Evolutionary conservation across 2,329 filamentous ascomycete species (phyloP).

Genomic region (Arthrinium phaeospermum): DNA sequence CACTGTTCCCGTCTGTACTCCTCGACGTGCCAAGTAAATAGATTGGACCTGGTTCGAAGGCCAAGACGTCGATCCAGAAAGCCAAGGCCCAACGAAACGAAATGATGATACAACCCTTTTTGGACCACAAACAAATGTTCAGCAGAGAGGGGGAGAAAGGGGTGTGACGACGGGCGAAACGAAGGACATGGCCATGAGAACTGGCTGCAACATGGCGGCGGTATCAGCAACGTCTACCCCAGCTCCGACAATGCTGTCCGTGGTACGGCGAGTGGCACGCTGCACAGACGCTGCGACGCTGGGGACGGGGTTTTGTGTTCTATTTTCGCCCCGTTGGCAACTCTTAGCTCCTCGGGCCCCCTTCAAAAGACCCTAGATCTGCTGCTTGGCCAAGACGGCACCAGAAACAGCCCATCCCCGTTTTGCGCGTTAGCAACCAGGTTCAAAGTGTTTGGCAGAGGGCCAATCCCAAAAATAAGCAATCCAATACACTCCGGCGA

Average conservation of each 20-base stretch:
- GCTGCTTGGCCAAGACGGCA: conserved; percentile 15
- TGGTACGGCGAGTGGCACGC: neutral
- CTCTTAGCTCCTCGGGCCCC: neutral
- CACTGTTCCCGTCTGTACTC: neutral
- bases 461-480: conserved; percentile 3
- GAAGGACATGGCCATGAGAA: neutral
- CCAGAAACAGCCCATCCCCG: conserved; percentile 5
- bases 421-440: neutral
- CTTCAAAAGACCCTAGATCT: neutral
- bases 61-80: conserved; percentile 11
- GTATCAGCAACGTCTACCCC: conserved; percentile 9
- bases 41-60: neutral
- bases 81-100: conserved; percentile 14
- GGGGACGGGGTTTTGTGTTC: neutral
- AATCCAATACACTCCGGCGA: neutral
- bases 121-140: neutral
- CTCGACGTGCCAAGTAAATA: neutral
- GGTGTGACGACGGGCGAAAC: neutral
- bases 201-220: neutral
- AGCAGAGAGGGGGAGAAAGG: neutral
- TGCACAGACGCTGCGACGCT: neutral
- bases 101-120: conserved; percentile 9
- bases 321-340: neutral
- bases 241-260: neutral
- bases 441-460: neutral